Percentiles rank a stretch among this genome's conserved stretches.
These are phyloP conservation scores for Ganoderma leucocontextum DNA, from an alignment of 1,284 basidiomycete species.

Conservation along the genomic window DNA sequence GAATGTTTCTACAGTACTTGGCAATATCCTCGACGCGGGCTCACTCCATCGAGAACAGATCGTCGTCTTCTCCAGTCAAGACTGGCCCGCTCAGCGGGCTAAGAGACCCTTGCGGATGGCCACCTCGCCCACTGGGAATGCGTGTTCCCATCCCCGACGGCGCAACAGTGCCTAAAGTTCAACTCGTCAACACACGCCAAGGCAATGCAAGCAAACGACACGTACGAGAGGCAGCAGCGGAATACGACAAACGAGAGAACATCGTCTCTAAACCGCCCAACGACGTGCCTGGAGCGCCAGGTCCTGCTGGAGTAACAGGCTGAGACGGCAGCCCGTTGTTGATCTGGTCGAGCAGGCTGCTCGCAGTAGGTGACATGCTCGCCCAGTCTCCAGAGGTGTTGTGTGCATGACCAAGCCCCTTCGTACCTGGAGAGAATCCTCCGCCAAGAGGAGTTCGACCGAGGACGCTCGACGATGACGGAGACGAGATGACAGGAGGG, in stretches of 20 bases:
- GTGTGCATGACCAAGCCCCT: constrained; percentile 38
- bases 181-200: constrained; percentile 1
- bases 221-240: constrained; percentile 41
- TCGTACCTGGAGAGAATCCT: constrained; percentile 39
- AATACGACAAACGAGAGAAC: constrained; percentile 44
- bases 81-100: constrained; percentile 68
- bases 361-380: constrained; percentile 40
- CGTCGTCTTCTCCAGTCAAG: constrained; percentile 66
- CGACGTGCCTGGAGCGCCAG: constrained; percentile 21
- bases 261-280: constrained; percentile 41
- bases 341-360: constrained; percentile 43
- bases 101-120: constrained; percentile 47
- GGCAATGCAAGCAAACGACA: constrained; percentile 17
- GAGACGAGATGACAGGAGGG: constrained; percentile 53
- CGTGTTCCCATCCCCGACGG: constrained; percentile 44
- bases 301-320: constrained; percentile 7
- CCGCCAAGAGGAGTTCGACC: constrained; percentile 34
- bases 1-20: constrained; percentile 22
- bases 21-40: background rate
- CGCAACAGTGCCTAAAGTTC: constrained; percentile 27
- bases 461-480: constrained; percentile 47
- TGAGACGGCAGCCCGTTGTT: constrained; percentile 32
- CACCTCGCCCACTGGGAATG: constrained; percentile 50
- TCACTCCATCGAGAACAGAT: constrained; percentile 71
- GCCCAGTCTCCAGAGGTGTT: constrained; percentile 43